Percentiles rank a stretch among this genome's conserved stretches.
These are phyloP conservation scores for Fraxinus paxiana DNA, from an alignment of 305 asterid species.

Conservation along the genomic window DNA sequence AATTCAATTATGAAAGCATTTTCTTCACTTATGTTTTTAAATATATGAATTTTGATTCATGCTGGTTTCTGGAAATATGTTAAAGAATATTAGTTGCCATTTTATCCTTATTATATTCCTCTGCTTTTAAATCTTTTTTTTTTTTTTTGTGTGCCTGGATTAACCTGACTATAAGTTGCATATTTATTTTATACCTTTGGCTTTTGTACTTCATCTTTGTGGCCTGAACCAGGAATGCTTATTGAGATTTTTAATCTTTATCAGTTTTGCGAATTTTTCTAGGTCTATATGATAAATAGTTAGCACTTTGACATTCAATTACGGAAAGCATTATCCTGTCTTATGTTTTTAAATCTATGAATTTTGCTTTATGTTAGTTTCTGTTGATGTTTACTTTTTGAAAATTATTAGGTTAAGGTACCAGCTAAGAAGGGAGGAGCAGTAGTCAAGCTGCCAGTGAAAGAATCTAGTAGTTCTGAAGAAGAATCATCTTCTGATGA, in stretches of 20 bases:
- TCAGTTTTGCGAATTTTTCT: not conserved
- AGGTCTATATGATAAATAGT: not conserved
- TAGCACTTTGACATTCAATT: not conserved
- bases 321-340: not conserved
- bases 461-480: not conserved
- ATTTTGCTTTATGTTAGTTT: not conserved
- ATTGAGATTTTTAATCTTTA: not conserved
- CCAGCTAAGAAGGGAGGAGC: conserved; percentile 13
- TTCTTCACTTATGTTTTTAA: not conserved
- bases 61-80: not conserved
- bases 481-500: conserved; percentile 16
- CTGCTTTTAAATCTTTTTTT: not conserved
- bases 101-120: not conserved
- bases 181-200: not conserved
- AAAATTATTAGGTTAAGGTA: conserved; percentile 1
- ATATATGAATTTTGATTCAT: not conserved
- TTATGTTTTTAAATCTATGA: not conserved
- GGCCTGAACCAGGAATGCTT: not conserved
- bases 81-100: not conserved
- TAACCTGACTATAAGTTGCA: not conserved
- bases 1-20: not conserved
- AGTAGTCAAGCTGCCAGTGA: not conserved
- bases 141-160: not conserved
- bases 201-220: not conserved
- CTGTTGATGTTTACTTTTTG: not conserved